Conservation (phyloP, 1,284 basidiomycete species). For the Sporisorium scitamineum region DNA sequence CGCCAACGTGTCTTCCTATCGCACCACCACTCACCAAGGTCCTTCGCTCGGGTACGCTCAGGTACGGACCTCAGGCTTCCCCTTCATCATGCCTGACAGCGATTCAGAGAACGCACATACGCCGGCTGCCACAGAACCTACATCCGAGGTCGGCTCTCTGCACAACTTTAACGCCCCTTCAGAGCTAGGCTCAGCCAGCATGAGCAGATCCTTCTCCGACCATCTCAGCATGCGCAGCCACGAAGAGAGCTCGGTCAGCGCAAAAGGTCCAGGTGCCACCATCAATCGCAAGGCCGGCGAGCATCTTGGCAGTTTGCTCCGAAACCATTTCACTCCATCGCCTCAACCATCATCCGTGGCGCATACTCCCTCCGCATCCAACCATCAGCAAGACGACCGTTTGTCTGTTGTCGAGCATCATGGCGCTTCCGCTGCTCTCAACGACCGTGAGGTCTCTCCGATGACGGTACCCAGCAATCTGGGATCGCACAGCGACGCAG, state of each 20-base stretch:
- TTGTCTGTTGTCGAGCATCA: conserved; percentile 18
- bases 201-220: conserved; percentile 32
- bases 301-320: conserved; percentile 26
- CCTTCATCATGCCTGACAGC: conserved; percentile 51
- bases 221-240: conserved; percentile 40
- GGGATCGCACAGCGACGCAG: neutral
- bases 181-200: conserved; percentile 22
- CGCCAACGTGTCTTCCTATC: conserved; percentile 29
- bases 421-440: neutral
- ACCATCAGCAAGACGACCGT: conserved; percentile 11
- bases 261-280: conserved; percentile 37
- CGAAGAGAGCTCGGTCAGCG: conserved; percentile 38
- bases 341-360: neutral
- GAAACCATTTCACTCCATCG: conserved; percentile 29
- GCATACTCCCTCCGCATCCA: neutral
- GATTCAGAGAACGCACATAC: conserved; percentile 34
- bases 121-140: conserved; percentile 23
- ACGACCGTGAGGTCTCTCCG: conserved; percentile 3
- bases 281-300: conserved; percentile 32
- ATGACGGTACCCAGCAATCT: neutral
- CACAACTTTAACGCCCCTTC: conserved; percentile 26
- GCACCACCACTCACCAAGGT: conserved; percentile 14
- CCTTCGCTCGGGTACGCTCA: conserved; percentile 42
- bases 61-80: conserved; percentile 44
- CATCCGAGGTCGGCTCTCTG: conserved; percentile 32